These are phyloP conservation scores for Tulasnella sp. DNA, from an alignment of 768 basidiomycete genomes.

Conservation along the genomic window DNA sequence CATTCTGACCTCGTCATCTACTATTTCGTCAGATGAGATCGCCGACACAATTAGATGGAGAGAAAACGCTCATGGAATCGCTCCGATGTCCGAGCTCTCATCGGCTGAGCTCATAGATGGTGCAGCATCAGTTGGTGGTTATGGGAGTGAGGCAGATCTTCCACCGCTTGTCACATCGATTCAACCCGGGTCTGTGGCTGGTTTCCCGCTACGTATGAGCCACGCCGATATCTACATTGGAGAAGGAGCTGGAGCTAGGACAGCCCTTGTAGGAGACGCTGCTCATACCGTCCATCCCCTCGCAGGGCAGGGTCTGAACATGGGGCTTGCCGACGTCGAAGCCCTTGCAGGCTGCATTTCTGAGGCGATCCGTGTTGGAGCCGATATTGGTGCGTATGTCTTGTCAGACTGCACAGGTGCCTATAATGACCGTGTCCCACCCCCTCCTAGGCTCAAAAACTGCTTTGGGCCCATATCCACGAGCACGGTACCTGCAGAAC, in stretches of 20 bases:
- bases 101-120: constrained; percentile 39
- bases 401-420: neutral
- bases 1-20: constrained; percentile 32
- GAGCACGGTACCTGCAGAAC: constrained; percentile 75
- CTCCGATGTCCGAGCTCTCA: constrained; percentile 43
- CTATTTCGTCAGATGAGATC: constrained; percentile 40
- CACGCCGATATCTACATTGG: constrained; percentile 85
- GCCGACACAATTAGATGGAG: constrained; percentile 59
- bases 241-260: constrained; percentile 51
- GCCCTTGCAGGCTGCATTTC: constrained; percentile 58
- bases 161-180: constrained; percentile 68
- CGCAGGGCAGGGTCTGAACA: constrained; percentile 90
- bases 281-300: constrained; percentile 93
- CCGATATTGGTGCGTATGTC: constrained; percentile 62
- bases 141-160: constrained; percentile 26
- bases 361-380: constrained; percentile 46
- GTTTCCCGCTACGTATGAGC: constrained; percentile 80
- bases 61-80: constrained; percentile 59
- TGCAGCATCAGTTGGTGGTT: constrained; percentile 27
- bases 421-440: neutral
- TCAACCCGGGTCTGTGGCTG: constrained; percentile 65
- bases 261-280: constrained; percentile 88
- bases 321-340: constrained; percentile 82
- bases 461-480: constrained; percentile 63
- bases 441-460: constrained; percentile 53